Evolutionary conservation across 306 rosid genomes (phyloP), one percentile per base, ranked within the genome.

Genomic region (Herpetospermum pedunculosum): DNA sequence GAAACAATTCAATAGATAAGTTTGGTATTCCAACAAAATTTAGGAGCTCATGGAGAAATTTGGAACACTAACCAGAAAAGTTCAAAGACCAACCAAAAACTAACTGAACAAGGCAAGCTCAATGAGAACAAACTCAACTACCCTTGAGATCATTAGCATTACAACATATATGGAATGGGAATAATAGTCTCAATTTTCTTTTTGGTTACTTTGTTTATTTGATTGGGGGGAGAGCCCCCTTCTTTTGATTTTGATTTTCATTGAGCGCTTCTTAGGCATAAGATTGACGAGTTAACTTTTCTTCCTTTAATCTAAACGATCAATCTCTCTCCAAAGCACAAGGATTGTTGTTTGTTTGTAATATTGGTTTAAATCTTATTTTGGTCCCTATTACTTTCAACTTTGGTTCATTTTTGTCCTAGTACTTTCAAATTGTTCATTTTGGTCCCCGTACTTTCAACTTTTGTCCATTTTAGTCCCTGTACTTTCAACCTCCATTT

Each of bases 81-180:
- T 35, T 65, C 18, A 37, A 78, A 47, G 74, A 13, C 72, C 53
- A 41, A 67, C 40, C 18, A 32, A 30, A 21, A 13, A 41, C 35
- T 72, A 18, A 4, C 37, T 3, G 5, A 64, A 26, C 30, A 63
- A 30, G 69, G 5, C 38, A 73, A 19, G 38, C 43, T 25, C 10
- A 38, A 23, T 48, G 58, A 26, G 41, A 40, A 40, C 0, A 15
- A 41, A 64, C 41, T 71, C 84, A 93, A 1, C 97, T 96, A 0
- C 98, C 98, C 68, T 93, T 93, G 23, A 93, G 89, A 49, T 93
- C 93, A 14, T 93, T 90, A 77, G n/a, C n/a, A n/a, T n/a, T n/a
- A 93, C 98, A 0, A 90, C 96, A 79, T 97, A 2, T 93, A 93
- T 0, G 97, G 97, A 80, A 93, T 88, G 64, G 96, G 93, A 19